These are phyloP conservation scores for Syzygium malaccense DNA, from an alignment of 441 rosid genomes.

Conservation along the genomic window DNA sequence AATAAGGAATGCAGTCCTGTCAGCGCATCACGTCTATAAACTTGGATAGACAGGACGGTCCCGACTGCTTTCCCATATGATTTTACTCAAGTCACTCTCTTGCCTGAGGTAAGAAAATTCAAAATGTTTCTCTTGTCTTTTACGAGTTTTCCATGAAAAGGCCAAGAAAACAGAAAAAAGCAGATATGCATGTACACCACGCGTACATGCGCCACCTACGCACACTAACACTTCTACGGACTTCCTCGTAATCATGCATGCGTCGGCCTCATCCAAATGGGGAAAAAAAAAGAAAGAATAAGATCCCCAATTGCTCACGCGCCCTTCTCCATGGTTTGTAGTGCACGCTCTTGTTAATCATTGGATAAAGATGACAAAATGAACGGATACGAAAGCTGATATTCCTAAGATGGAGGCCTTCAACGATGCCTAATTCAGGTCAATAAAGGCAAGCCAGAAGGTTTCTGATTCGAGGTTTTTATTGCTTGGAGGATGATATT, in stretches of 20 bases:
- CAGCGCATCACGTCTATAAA: no score
- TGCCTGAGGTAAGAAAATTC: background rate
- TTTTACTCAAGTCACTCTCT: background rate
- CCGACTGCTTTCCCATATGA: background rate
- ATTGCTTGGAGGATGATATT: background rate
- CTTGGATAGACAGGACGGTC: no score
- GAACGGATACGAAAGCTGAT: no score
- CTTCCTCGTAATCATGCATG: background rate
- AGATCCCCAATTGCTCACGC: background rate
- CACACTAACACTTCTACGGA: background rate
- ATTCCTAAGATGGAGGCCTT: background rate
- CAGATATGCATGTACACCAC: background rate
- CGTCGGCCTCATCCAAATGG: background rate
- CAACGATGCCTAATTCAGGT: no score
- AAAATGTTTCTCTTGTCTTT: background rate
- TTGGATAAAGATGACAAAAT: background rate
- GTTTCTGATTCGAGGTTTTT: background rate
- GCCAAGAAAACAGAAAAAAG: background rate
- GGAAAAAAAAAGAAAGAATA: accelerated
- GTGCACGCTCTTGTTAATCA: background rate
- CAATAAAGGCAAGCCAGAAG: no score
- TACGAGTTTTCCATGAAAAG: background rate
- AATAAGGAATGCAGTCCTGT: no score
- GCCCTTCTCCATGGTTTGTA: background rate
- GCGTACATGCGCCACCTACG: background rate